Base-by-base conservation (phyloP, 306 rosid species). In the Crataegus laevigata region DNA sequence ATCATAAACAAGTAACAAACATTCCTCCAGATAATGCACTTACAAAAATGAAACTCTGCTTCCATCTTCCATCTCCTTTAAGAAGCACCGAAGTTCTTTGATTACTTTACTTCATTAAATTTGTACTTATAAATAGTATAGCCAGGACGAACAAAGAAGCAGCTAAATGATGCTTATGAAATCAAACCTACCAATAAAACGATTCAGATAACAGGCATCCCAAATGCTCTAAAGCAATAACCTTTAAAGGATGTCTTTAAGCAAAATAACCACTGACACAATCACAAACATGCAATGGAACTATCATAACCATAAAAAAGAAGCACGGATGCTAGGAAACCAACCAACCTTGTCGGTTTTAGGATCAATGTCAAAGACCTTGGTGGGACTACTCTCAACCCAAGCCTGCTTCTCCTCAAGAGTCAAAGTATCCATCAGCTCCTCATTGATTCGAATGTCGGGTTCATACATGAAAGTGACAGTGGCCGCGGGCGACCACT, bases 401-500 rank as follows among this genome's bases (percentile, higher is more conserved):
- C 96, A 92, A 63, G 83, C 87, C 73, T 12, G 83, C 79, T 90
- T 94, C 85, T 94, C 97, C 75, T 92, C 93, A 1, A 85, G 87
- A 1, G 97, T 75, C 88, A 94, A 75, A 10, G 89, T 72, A 55
- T 92, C 99, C 99, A 94, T 94, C 61, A 94, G 75, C 80, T 92
- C 99, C 79, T 94, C 96, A 64, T 92, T 94, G 77, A 94, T 84
- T 59, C 91, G 87, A 84, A 94, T 89, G 57, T 84, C 91, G 0
- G 99, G 99, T 71, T 94, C 96, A 70, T 92, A 94, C 99, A 94
- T 94, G 83, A 94, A 94, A 54, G 96, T 89, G 5, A 90, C 98
- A 69, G 99, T 94, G 11, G 98, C 99, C 0, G 99, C 98, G 11
- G 99, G 99, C 0, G 97, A 92, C 99, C 99, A 94, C 83, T 94